Evolutionary conservation across 768 basidiomycete genomes (phyloP).

Genomic region (Phaeotremella fagi): DNA sequence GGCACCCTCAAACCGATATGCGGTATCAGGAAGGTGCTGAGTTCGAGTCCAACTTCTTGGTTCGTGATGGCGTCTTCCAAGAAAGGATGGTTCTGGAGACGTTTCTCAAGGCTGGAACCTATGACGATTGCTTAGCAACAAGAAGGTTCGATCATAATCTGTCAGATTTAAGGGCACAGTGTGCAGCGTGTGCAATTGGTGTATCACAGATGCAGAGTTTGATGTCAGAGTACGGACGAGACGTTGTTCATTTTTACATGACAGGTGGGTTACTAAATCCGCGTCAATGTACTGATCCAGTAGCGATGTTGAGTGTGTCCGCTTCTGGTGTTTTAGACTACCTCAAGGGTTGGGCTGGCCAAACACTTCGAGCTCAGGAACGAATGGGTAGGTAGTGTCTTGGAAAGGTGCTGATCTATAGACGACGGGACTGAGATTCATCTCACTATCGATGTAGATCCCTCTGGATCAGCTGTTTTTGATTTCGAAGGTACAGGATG

Average conservation of each 20-base stretch:
- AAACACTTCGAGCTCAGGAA: background rate
- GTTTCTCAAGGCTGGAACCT: constrained; percentile 25
- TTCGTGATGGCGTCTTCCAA: constrained; percentile 20
- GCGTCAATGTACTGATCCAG: no score
- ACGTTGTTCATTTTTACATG: constrained; percentile 17
- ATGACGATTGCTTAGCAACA: constrained; percentile 16
- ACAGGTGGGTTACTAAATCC: background rate
- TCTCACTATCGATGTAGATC: constrained; percentile 13
- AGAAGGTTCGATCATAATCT: background rate
- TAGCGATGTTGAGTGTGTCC: constrained; percentile 71
- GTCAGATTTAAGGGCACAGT: background rate
- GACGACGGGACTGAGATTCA: constrained; percentile 14
- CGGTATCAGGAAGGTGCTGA: constrained; percentile 8
- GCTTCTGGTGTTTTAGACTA: constrained; percentile 79
- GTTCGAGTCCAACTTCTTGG: constrained; percentile 9
- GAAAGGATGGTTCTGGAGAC: constrained; percentile 20
- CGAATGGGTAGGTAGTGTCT: background rate
- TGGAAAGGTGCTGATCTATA: background rate
- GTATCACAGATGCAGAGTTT: background rate
- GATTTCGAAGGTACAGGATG: constrained; percentile 23
- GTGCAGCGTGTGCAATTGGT: background rate
- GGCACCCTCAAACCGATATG: background rate
- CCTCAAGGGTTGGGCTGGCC: constrained; percentile 51
- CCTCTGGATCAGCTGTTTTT: constrained; percentile 15
- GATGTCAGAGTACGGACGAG: background rate